These are phyloP conservation scores for Nitzschia palea DNA, from an alignment of 108 stramenopile genomes.

Conservation along the genomic window DNA sequence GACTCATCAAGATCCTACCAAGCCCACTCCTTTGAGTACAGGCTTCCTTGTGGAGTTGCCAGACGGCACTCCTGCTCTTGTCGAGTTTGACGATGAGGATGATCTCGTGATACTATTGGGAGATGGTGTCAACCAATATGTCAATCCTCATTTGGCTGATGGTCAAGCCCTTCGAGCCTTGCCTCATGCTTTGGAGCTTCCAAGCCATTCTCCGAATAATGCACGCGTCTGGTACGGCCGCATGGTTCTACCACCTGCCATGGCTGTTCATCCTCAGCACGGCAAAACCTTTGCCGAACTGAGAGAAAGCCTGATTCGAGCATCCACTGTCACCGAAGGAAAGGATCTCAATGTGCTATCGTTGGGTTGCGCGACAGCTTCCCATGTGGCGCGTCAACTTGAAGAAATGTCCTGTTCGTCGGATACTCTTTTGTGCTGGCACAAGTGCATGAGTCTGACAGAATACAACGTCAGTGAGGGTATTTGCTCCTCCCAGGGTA, in stretches of 20 bases:
- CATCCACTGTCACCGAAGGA: conserved; percentile 1
- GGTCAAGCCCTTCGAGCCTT: conserved; percentile 51
- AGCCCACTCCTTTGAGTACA: conserved; percentile 4
- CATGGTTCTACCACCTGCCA: conserved; percentile 80
- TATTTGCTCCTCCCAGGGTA: no score
- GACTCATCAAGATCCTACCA: no score
- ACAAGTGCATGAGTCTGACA: conserved; percentile 62
- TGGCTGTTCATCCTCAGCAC: conserved; percentile 45
- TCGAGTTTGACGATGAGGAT: conserved; percentile 56
- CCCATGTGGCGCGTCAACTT: conserved; percentile 40
- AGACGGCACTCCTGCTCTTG: conserved; percentile 41
- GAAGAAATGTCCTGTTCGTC: conserved; percentile 47
- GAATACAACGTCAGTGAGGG: conserved; percentile 47
- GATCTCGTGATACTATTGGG: conserved; percentile 82
- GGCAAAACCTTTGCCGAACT: conserved; percentile 60
- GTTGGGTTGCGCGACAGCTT: conserved; percentile 43
- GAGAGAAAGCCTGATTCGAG: conserved; percentile 43
- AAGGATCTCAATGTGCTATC: conserved; percentile 5
- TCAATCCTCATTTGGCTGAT: conserved; percentile 34
- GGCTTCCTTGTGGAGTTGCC: conserved; percentile 46
- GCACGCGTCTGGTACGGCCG: conserved; percentile 84
- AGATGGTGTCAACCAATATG: conserved; percentile 78
- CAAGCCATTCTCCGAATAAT: background rate
- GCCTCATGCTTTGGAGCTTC: conserved; percentile 62
- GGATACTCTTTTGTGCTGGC: conserved; percentile 69